phyloP scores from a whole-genome alignment of 164 flowering plant genomes.

The Hamamelis virginiana region DNA sequence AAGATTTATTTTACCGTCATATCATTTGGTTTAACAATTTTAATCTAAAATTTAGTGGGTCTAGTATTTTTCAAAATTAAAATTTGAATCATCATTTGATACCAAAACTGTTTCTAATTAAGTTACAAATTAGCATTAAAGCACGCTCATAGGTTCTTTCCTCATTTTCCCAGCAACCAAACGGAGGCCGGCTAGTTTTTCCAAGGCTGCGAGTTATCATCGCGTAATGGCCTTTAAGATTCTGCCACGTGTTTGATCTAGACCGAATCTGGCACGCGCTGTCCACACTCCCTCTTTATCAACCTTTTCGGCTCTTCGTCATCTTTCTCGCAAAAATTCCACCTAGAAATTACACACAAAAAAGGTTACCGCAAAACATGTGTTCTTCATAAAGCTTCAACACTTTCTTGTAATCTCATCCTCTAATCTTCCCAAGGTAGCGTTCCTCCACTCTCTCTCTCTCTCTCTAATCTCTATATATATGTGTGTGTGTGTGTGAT shows the following conservation, averaged over 20 bases:
- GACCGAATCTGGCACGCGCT: not conserved
- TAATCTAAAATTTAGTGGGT: no score
- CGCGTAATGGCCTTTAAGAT: not conserved
- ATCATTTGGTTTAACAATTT: no score
- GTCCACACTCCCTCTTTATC: not conserved
- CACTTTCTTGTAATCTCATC: not conserved
- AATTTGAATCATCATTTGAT: no score
- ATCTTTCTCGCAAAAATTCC: not conserved
- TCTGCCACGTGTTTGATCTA: conserved; percentile 9
- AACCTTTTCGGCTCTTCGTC: not conserved
- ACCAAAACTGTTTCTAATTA: no score
- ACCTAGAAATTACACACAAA: not conserved
- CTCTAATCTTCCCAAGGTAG: not conserved
- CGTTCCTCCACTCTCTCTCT: not conserved
- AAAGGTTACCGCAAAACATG: not conserved
- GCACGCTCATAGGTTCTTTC: no score
- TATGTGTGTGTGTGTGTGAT: not conserved
- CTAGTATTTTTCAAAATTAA: no score
- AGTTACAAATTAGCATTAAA: no score
- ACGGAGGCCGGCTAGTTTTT: no score
- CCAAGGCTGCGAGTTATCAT: no score
- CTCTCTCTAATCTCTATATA: not conserved
- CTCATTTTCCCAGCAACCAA: no score
- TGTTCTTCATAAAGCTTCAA: not conserved
- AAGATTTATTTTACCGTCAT: no score